These are phyloP conservation scores for Metschnikowia peoriensis DNA, from an alignment of 805 yeast genomes.

Conservation along the genomic window DNA sequence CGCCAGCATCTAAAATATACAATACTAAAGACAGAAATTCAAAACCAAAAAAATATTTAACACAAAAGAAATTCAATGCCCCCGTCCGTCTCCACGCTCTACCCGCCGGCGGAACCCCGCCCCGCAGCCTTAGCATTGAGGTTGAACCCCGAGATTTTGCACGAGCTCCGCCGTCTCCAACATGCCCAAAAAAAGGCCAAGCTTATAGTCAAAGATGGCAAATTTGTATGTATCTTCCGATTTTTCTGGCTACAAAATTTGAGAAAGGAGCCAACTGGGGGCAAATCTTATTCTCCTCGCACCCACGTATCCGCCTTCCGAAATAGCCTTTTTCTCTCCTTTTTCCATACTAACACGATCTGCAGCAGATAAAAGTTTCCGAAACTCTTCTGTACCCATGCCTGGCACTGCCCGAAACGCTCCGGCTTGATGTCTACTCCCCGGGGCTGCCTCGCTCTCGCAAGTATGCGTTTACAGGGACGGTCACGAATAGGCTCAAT, in stretches of 20 bases:
- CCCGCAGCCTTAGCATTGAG: conserved; percentile 30
- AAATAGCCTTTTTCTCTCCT: not conserved
- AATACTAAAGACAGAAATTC: not conserved
- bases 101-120: conserved; percentile 16
- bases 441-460: conserved; percentile 9
- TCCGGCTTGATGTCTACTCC: conserved; percentile 36
- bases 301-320: not conserved
- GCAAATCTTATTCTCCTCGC: not conserved
- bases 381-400: conserved; percentile 33
- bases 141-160: conserved; percentile 27
- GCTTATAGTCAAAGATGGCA: conserved; percentile 38
- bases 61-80: conserved; percentile 6
- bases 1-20: not conserved
- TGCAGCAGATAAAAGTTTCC: conserved; percentile 28
- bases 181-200: conserved; percentile 22
- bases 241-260: not conserved
- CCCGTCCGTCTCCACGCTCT: conserved; percentile 15
- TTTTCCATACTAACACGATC: conserved; percentile 20
- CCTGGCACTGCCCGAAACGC: conserved; percentile 31
- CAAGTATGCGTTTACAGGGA: conserved; percentile 26
- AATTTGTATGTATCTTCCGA: conserved; percentile 25
- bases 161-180: conserved; percentile 23
- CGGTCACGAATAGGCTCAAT: conserved; percentile 30
- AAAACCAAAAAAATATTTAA: no score
- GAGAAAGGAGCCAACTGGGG: no score